phyloP scores from a whole-genome alignment of 257 asterid species.

The Nicotiana noctiflora region DNA sequence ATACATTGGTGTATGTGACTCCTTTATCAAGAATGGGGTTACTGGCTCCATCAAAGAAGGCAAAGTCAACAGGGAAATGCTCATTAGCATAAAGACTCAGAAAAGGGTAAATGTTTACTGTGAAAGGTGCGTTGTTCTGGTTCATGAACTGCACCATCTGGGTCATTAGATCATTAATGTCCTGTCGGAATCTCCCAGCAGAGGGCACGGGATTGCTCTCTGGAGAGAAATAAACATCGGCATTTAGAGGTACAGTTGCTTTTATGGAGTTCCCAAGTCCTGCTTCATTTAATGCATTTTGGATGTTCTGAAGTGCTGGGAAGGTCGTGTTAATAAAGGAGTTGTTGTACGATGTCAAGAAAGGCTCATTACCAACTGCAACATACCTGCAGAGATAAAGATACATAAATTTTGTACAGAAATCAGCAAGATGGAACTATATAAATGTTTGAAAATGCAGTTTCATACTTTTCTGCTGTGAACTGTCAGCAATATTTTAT shows the following conservation, averaged over 20 bases:
- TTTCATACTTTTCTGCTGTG: neutral
- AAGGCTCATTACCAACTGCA: slow-evolving; percentile 85
- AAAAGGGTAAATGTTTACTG: slow-evolving; percentile 65
- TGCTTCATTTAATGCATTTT: slow-evolving; percentile 62
- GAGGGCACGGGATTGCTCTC: slow-evolving; percentile 54
- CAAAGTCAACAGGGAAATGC: slow-evolving; percentile 63
- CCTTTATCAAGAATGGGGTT: slow-evolving; percentile 47
- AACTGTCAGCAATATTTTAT: neutral
- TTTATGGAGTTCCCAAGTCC: slow-evolving; percentile 55
- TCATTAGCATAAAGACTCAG: slow-evolving; percentile 60
- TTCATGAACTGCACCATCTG: slow-evolving; percentile 62
- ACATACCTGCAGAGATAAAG: slow-evolving; percentile 45
- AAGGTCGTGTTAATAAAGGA: slow-evolving; percentile 63
- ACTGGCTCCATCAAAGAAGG: slow-evolving; percentile 63
- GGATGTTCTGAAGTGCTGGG: slow-evolving; percentile 81
- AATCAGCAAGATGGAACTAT: neutral
- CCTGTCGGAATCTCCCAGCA: slow-evolving; percentile 57
- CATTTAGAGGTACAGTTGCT: slow-evolving; percentile 72
- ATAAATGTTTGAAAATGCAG: neutral
- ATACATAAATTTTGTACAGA: neutral
- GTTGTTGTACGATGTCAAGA: slow-evolving; percentile 61
- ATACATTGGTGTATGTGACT: slow-evolving; percentile 53
- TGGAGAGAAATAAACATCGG: slow-evolving; percentile 70
- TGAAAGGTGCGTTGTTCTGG: slow-evolving; percentile 68
- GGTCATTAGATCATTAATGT: slow-evolving; percentile 43